phyloP scores from a whole-genome alignment of 176 grass and related monocot species.

The Eragrostis nindensis region DNA sequence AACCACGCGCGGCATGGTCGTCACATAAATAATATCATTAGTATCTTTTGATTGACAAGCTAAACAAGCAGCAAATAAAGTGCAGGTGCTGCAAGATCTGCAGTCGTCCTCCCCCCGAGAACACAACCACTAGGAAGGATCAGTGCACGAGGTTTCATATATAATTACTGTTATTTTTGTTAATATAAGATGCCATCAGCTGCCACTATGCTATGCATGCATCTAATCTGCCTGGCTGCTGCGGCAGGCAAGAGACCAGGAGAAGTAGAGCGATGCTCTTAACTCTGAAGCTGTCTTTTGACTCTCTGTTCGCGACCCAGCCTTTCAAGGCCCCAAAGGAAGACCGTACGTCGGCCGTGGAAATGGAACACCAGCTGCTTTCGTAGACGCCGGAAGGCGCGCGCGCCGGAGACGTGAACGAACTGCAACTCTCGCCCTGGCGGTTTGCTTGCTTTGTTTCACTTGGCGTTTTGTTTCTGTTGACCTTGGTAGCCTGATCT shows the following conservation, averaged over 20 bases:
- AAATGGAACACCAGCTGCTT: background rate
- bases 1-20: background rate
- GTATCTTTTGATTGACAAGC: background rate
- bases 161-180: background rate
- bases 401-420: background rate
- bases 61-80: background rate
- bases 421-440: background rate
- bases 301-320: background rate
- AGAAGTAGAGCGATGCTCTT: background rate
- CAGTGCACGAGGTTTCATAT: background rate
- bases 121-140: background rate
- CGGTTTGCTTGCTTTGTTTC: constrained; percentile 3
- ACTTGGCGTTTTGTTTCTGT: background rate
- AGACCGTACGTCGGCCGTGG: background rate
- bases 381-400: background rate
- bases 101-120: background rate
- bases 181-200: background rate
- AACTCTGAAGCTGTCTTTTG: constrained; percentile 5
- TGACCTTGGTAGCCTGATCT: background rate
- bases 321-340: constrained; percentile 32
- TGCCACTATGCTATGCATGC: background rate
- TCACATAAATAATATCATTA: background rate
- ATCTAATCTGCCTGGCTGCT: background rate
- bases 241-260: constrained; percentile 27
- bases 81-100: background rate